Percentiles rank a stretch among this genome's conserved stretches.
These are phyloP conservation scores for Phytophthora multivora DNA, from an alignment of 352 stramenopile species.

Conservation along the genomic window DNA sequence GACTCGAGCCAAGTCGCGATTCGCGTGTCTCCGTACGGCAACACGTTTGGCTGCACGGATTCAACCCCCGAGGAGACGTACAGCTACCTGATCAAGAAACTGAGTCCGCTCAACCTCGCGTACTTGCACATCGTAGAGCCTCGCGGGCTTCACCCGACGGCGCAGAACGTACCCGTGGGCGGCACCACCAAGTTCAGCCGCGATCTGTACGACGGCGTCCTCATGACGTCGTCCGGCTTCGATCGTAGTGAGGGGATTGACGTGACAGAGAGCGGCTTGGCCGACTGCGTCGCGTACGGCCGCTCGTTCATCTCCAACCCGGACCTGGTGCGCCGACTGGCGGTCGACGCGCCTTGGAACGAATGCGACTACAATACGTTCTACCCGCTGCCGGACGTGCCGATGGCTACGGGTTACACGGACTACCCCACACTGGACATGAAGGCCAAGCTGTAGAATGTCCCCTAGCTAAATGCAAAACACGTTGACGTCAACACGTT, in stretches of 20 bases:
- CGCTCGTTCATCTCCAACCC: slow-evolving; percentile 69
- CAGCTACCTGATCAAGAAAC: slow-evolving; percentile 36
- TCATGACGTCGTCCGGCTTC: slow-evolving; percentile 61
- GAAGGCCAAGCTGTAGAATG: background rate
- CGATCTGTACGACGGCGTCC: slow-evolving; percentile 44
- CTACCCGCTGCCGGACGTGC: slow-evolving; percentile 26
- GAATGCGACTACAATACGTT: slow-evolving; percentile 36
- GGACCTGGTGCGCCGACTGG: slow-evolving; percentile 58
- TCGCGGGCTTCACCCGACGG: slow-evolving; percentile 32
- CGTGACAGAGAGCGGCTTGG: slow-evolving; percentile 40
- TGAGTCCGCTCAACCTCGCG: slow-evolving; percentile 43
- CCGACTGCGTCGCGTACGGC: slow-evolving; percentile 59
- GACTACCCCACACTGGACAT: slow-evolving; percentile 39
- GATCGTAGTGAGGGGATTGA: slow-evolving; percentile 34
- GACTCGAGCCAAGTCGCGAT: slow-evolving; percentile 40
- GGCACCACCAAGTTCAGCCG: slow-evolving; percentile 48
- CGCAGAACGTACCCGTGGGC: slow-evolving; percentile 28
- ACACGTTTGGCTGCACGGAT: slow-evolving; percentile 39
- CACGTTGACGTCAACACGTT: slow-evolving; percentile 31
- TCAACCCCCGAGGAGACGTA: slow-evolving; percentile 45
- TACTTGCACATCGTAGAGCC: slow-evolving; percentile 64
- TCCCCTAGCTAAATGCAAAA: background rate
- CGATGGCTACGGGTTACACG: slow-evolving; percentile 38
- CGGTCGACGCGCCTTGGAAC: slow-evolving; percentile 43
- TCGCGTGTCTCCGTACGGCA: slow-evolving; percentile 36